phyloP scores from a whole-genome alignment of 176 grass and related monocot species.

The Avena sativa region DNA sequence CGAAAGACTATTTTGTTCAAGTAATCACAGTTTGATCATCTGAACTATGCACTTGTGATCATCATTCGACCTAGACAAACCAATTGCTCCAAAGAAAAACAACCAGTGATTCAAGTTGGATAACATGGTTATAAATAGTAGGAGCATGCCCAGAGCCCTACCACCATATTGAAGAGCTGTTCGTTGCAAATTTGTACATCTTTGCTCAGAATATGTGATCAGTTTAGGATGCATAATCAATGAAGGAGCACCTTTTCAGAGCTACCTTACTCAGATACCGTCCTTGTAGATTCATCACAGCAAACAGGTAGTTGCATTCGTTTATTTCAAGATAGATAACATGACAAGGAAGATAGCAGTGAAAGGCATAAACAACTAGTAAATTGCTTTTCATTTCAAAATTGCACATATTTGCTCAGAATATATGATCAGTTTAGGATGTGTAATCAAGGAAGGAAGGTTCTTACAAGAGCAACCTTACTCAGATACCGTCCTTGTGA shows the following conservation, averaged over 20 bases:
- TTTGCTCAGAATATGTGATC: slow-evolving; percentile 6
- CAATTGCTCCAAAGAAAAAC: too few species aligned
- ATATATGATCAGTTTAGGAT: not conserved
- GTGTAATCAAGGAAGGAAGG: slow-evolving; percentile 12
- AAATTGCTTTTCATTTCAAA: not conserved
- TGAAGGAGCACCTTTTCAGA: not conserved
- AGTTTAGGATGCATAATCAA: slow-evolving; percentile 30
- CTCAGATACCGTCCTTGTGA: slow-evolving; percentile 33
- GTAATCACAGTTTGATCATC: not conserved
- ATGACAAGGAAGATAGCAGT: not conserved
- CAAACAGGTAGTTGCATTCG: not conserved
- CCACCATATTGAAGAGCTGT: not conserved
- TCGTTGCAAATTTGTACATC: not conserved
- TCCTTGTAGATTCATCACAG: slow-evolving; percentile 38
- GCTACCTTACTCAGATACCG: not conserved
- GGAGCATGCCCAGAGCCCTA: not conserved
- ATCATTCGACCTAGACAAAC: not conserved
- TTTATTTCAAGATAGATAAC: not conserved
- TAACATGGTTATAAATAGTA: too few species aligned
- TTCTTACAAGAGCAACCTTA: slow-evolving; percentile 7
- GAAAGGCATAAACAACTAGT: not conserved
- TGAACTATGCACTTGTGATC: slow-evolving; percentile 8
- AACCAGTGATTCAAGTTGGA: too few species aligned
- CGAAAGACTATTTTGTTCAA: slow-evolving; percentile 2
- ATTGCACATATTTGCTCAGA: not conserved